These are phyloP conservation scores for Tulasnella calospora DNA, from an alignment of 768 basidiomycete genomes.

Conservation along the genomic window DNA sequence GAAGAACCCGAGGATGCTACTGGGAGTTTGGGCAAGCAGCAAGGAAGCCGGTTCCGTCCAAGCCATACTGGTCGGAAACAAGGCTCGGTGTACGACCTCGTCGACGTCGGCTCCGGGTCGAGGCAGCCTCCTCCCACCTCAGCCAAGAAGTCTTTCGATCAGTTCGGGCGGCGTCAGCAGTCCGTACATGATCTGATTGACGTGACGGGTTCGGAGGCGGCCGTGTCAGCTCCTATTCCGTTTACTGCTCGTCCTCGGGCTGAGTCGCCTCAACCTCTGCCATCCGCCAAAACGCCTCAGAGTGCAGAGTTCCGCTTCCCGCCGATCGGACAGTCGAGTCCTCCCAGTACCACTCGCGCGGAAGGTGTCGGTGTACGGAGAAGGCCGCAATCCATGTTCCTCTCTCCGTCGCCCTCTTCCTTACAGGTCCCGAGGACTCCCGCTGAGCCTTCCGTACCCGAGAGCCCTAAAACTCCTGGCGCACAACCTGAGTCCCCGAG, in stretches of 20 bases:
- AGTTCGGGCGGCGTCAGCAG: slow-evolving; percentile 50
- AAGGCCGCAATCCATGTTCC: slow-evolving; percentile 78
- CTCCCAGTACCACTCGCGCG: background rate
- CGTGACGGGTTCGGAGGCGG: slow-evolving; percentile 34
- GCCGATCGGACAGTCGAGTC: background rate
- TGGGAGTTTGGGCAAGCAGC: background rate
- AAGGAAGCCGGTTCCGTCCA: background rate
- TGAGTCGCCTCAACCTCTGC: slow-evolving; percentile 9
- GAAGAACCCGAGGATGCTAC: slow-evolving; percentile 18
- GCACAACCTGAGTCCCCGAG: slow-evolving; percentile 14
- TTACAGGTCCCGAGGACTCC: slow-evolving; percentile 1
- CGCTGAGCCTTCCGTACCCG: background rate
- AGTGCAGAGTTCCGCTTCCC: slow-evolving; percentile 5
- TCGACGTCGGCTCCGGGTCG: slow-evolving; percentile 18
- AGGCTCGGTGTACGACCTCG: slow-evolving; percentile 20
- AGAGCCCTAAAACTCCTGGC: background rate
- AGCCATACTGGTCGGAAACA: slow-evolving; percentile 7
- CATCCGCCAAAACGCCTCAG: background rate
- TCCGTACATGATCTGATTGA: slow-evolving; percentile 82
- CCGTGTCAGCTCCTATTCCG: background rate
- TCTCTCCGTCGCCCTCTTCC: slow-evolving; percentile 45
- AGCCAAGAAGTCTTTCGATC: slow-evolving; percentile 31
- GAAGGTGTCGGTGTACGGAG: slow-evolving; percentile 39
- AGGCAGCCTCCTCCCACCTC: slow-evolving; percentile 38
- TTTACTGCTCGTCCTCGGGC: background rate